Conservation (phyloP, 1,139 yeast genomes). For the Debaryomyces singareniensis region DNA sequence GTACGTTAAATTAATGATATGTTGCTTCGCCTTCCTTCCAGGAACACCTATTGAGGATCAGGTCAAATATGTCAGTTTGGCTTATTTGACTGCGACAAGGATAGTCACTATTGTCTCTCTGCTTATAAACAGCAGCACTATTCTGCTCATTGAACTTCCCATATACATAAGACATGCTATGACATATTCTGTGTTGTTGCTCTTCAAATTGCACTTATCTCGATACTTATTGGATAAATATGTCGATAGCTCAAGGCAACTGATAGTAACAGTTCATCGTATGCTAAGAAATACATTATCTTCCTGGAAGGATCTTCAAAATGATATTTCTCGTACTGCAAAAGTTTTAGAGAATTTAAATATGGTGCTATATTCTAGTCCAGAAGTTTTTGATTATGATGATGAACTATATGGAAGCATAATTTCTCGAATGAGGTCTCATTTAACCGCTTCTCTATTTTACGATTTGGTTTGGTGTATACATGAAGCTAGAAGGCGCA, state of each 20-base stretch:
- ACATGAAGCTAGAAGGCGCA: slow-evolving; percentile 82
- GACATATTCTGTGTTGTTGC: slow-evolving; percentile 69
- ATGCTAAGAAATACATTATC: slow-evolving; percentile 79
- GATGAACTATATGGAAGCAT: slow-evolving; percentile 46
- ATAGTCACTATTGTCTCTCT: slow-evolving; percentile 74
- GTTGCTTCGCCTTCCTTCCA: slow-evolving; percentile 87
- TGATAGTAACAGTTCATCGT: slow-evolving; percentile 88
- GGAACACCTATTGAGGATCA: slow-evolving; percentile 89
- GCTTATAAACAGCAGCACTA: slow-evolving; percentile 45
- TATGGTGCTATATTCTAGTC: slow-evolving; percentile 80
- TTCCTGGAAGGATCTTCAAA: slow-evolving; percentile 88
- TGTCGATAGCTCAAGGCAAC: slow-evolving; percentile 85
- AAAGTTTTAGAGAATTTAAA: slow-evolving; percentile 87
- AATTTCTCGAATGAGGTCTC: slow-evolving; percentile 85
- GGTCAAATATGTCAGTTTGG: slow-evolving; percentile 75
- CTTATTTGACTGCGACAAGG: slow-evolving; percentile 76
- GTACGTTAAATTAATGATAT: slow-evolving; percentile 74
- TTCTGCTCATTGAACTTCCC: slow-evolving; percentile 76
- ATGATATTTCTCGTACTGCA: slow-evolving; percentile 88
- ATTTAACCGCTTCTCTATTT: slow-evolving; percentile 82
- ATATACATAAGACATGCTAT: slow-evolving; percentile 82
- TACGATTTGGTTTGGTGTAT: slow-evolving; percentile 93
- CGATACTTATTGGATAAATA: slow-evolving; percentile 71
- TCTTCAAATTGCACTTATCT: slow-evolving; percentile 78
- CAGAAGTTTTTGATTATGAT: slow-evolving; percentile 48